Base-by-base conservation (phyloP, 148 eudicot species). In the Camellia granthamiana region DNA sequence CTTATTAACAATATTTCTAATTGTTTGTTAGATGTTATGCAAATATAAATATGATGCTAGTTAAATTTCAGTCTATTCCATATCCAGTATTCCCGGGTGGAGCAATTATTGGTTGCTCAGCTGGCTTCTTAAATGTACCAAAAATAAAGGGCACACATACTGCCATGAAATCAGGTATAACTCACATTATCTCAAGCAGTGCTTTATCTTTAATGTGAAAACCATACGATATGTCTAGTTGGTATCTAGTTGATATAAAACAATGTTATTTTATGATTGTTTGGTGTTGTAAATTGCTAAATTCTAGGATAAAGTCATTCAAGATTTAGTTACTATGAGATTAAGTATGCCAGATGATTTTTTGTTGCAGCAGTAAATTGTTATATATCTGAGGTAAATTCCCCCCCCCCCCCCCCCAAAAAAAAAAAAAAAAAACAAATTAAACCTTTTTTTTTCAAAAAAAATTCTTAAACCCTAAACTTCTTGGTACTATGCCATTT, bases 61-160 rank as follows among this genome's bases (percentile, higher is more conserved):
- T 88, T 89, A 82, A 88, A 85, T 95, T 96, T 88, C 99, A 96
- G 99, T 93, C 98, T 83, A 90, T 96, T 88, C 99, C 99, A 76
- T 96, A 96, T 86, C 99, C 99, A 84, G 93, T 96, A 85, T 96
- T 93, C 83, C 99, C 99, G 41, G 99, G 99, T 85, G 99, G 99
- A 70, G 99, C 99, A 82, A 82, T 96, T 74, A 81, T 96, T 67
- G 99, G 99, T 79, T 93, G 99, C 85, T 93, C 99, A 51, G 99
- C 99, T 88, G 99, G 99, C 84, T 93, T 93, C 87, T 79, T 96
- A 77, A 96, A 96, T 80, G 98, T 96, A 66, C 98, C 98, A 62
- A 96, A 96, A 82, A 96, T 96, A 76, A 96, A 96, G 87, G 99
- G 99, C 80, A 84, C 98, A 3, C 99, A 96, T 85, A 96, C 99